These are phyloP conservation scores for Pseudisothecium myosuroides DNA, from an alignment of 225 moss, liverwort and hornwort genomes.

Conservation along the genomic window DNA sequence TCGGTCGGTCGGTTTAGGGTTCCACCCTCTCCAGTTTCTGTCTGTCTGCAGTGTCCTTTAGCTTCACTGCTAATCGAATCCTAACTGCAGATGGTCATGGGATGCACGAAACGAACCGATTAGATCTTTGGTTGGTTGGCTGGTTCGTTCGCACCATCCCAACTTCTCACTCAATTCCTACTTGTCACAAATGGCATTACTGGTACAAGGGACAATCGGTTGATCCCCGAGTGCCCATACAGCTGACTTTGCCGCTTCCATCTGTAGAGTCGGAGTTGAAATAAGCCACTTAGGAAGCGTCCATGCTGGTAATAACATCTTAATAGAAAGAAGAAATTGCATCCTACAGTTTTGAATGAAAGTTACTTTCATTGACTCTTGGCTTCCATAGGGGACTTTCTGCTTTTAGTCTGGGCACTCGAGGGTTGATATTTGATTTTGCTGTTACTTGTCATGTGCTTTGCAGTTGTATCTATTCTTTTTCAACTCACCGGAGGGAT, in stretches of 20 bases:
- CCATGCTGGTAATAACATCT: neutral
- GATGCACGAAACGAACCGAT: neutral
- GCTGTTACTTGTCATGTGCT: neutral
- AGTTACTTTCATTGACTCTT: neutral
- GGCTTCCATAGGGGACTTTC: neutral
- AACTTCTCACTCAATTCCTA: neutral
- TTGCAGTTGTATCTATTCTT: neutral
- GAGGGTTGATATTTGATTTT: neutral
- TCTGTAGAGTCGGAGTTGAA: neutral
- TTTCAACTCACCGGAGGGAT: neutral
- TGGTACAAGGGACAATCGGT: neutral
- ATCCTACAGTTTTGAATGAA: neutral
- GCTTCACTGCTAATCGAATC: neutral
- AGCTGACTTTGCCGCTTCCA: neutral
- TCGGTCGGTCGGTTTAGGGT: neutral
- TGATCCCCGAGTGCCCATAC: neutral
- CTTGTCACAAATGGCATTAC: neutral
- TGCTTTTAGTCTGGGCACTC: neutral
- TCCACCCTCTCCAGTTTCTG: neutral
- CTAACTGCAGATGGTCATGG: conserved; percentile 5
- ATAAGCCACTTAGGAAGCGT: neutral
- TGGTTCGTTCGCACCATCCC: neutral
- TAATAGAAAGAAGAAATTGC: no score
- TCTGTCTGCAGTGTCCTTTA: neutral
- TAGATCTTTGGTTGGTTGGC: neutral